phyloP scores from a whole-genome alignment of 306 rosid species.

The Medicago lupulina region DNA sequence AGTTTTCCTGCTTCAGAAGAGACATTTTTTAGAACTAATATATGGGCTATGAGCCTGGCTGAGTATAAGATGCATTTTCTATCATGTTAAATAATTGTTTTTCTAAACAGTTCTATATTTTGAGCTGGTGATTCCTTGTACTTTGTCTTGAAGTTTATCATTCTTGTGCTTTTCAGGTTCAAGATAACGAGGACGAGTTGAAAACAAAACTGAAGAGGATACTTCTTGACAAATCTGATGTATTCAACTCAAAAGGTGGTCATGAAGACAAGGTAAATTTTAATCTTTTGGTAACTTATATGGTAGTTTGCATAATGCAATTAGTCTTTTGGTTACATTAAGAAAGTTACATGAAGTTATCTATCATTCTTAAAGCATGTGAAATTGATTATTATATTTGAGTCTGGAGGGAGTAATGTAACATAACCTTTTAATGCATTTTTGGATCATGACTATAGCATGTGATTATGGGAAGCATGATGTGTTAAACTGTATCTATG shows the following conservation, averaged over 20 bases:
- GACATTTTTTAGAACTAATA: conserved; percentile 51
- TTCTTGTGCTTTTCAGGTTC: conserved; percentile 49
- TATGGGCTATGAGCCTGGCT: conserved; percentile 54
- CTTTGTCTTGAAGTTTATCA: conserved; percentile 2
- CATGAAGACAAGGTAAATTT: conserved; percentile 76
- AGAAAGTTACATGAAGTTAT: no score
- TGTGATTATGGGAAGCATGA: background rate
- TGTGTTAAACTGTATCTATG: no score
- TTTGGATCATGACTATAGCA: background rate
- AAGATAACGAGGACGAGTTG: conserved; percentile 81
- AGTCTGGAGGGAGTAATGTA: no score
- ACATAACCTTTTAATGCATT: background rate
- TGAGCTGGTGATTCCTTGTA: conserved; percentile 15
- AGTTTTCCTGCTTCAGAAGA: conserved; percentile 58
- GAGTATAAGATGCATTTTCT: conserved; percentile 31
- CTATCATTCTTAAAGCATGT: no score
- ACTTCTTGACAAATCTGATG: conserved; percentile 90
- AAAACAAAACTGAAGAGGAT: conserved; percentile 76
- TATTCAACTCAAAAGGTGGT: conserved; percentile 63
- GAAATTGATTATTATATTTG: no score
- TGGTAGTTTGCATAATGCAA: no score
- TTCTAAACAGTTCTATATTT: background rate
- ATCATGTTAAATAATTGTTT: background rate
- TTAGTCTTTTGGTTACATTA: no score
- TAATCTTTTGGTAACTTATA: no score